A percentile compares a stretch with the other conserved stretches of the same genome.
These are phyloP conservation scores for Alternaria sp. DNA, from an alignment of 2,329 filamentous ascomycete genomes.

Conservation along the genomic window DNA sequence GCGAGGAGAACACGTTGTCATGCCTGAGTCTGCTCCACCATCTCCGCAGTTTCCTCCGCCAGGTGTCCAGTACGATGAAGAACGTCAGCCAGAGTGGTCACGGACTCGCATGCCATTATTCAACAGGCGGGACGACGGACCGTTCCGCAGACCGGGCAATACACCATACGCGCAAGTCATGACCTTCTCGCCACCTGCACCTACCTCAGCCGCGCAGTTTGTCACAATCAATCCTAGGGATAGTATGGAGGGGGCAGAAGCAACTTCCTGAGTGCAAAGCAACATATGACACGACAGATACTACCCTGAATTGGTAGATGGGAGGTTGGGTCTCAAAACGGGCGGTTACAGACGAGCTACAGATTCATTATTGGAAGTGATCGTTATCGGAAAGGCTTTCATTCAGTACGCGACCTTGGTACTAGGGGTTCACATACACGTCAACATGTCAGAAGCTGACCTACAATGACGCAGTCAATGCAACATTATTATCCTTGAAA, in stretches of 20 bases:
- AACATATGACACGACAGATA: not conserved
- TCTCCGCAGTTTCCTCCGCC: not conserved
- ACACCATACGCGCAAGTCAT: conserved; percentile 7
- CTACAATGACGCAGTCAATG: not conserved
- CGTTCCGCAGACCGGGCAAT: conserved; percentile 6
- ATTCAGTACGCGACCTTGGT: not conserved
- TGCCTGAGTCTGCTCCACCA: not conserved
- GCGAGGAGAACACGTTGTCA: not conserved
- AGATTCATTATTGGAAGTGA: not conserved
- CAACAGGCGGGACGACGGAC: conserved; percentile 4
- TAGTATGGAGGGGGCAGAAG: not conserved
- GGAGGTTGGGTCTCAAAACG: not conserved
- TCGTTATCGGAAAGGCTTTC: not conserved
- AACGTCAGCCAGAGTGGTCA: conserved; percentile 9
- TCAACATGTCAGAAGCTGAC: not conserved
- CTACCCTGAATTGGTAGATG: not conserved
- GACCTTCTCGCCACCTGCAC: not conserved
- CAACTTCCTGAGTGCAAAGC: not conserved
- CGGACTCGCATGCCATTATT: conserved; percentile 7
- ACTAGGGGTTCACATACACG: not conserved
- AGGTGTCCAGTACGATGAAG: conserved; percentile 5
- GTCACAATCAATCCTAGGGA: not conserved
- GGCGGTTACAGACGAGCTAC: not conserved
- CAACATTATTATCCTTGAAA: not conserved
- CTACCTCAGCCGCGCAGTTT: not conserved